Conservation (phyloP, 2,329 filamentous ascomycete genomes). For the Claviceps sp. region DNA sequence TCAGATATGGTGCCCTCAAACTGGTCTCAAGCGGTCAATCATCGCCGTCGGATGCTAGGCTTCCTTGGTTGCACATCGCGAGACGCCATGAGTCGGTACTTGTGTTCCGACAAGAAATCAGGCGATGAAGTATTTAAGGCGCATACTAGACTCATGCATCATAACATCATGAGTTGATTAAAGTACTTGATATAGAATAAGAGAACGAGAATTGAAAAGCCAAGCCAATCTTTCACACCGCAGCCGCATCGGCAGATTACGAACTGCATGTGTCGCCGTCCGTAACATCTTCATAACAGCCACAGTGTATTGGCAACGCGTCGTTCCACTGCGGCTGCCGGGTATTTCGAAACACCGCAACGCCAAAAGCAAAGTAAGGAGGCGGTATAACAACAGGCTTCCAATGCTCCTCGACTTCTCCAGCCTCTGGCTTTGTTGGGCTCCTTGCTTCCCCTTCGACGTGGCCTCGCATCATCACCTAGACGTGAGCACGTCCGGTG, state of each 20-base stretch:
- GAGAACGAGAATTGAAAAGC: not conserved
- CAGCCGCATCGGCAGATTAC: not conserved
- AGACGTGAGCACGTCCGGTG: slow-evolving; percentile 45
- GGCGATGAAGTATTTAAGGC: not conserved
- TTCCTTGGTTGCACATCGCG: not conserved
- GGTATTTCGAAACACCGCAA: slow-evolving; percentile 1
- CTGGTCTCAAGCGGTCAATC: not conserved
- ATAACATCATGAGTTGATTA: not conserved
- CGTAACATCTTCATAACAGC: not conserved
- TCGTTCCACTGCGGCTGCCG: not conserved
- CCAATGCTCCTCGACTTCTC: not conserved
- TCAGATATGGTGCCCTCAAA: no score
- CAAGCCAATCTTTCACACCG: not conserved
- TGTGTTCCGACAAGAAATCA: not conserved
- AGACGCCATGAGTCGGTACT: not conserved
- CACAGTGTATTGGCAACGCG: not conserved
- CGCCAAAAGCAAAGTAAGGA: slow-evolving; percentile 1
- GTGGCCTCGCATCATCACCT: slow-evolving; percentile 10
- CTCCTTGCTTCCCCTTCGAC: not conserved
- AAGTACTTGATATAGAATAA: not conserved
- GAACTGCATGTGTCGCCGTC: not conserved
- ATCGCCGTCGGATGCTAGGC: not conserved
- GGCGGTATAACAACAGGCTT: not conserved
- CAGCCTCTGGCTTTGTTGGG: not conserved
- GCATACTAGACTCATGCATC: not conserved